These are phyloP conservation scores for Metschnikowia kofuensis DNA, from an alignment of 805 yeast species.

Conservation along the genomic window DNA sequence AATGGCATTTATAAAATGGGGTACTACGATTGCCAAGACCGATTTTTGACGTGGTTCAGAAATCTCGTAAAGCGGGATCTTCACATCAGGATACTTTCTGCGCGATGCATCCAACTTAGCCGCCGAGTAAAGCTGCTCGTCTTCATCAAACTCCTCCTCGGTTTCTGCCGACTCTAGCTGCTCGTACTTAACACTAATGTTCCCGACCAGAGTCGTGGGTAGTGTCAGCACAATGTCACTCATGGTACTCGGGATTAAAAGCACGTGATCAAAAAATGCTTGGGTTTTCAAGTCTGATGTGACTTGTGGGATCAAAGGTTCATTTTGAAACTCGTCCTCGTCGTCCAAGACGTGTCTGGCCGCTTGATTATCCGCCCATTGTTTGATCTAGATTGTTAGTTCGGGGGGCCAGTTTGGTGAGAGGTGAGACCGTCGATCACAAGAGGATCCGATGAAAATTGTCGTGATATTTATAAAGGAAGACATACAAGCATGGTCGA, in stretches of 20 bases:
- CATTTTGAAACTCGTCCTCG: conserved; percentile 25
- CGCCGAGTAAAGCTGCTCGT: conserved; percentile 47
- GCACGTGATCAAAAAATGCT: conserved; percentile 4
- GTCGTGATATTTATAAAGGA: neutral
- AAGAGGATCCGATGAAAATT: neutral
- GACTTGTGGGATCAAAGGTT: conserved; percentile 17
- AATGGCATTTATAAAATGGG: conserved; percentile 37
- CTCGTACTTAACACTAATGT: conserved; percentile 14
- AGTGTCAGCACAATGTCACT: conserved; percentile 17
- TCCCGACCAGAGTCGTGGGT: conserved; percentile 17
- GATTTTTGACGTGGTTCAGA: neutral
- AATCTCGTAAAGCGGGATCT: conserved; percentile 19
- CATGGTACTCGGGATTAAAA: conserved; percentile 20
- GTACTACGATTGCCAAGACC: conserved; percentile 25
- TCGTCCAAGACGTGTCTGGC: conserved; percentile 53
- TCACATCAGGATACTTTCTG: conserved; percentile 21
- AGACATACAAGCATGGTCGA: neutral
- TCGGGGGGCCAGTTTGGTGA: neutral
- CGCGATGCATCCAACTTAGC: conserved; percentile 20
- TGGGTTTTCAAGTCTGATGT: neutral
- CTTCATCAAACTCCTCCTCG: conserved; percentile 45
- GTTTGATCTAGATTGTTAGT: conserved; percentile 34
- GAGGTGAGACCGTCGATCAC: neutral
- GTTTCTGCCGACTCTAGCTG: conserved; percentile 13
- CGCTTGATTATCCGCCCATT: conserved; percentile 46